A percentile compares a stretch with the other conserved stretches of the same genome.
Conservation (phyloP, 495 filamentous ascomycete species). For the Trichoderma gamsii region DNA sequence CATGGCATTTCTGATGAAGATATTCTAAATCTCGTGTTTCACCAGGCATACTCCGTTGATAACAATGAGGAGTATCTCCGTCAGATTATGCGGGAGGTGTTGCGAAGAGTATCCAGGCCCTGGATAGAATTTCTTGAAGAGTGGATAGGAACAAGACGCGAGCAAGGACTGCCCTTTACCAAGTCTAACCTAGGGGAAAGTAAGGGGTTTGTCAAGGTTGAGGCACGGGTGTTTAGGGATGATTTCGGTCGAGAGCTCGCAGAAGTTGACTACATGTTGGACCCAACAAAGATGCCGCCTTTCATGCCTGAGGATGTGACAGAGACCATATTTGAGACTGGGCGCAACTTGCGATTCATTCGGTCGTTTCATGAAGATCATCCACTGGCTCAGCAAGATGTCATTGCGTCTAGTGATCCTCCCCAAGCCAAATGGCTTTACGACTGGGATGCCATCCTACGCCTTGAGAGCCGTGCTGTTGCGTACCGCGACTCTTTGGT, state of each 20-base stretch:
- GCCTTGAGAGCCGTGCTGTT: slow-evolving; percentile 50
- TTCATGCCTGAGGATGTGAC: slow-evolving; percentile 62
- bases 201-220: slow-evolving; percentile 54
- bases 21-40: slow-evolving; percentile 60
- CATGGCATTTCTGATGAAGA: slow-evolving; percentile 57
- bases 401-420: slow-evolving; percentile 39
- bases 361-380: slow-evolving; percentile 70
- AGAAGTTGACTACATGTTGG: slow-evolving; percentile 53
- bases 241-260: slow-evolving; percentile 47
- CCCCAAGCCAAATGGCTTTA: slow-evolving; percentile 66
- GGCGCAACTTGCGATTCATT: slow-evolving; percentile 68
- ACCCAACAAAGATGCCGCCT: slow-evolving; percentile 55
- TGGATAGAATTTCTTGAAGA: slow-evolving; percentile 67
- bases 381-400: slow-evolving; percentile 53
- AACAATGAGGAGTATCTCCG: slow-evolving; percentile 56
- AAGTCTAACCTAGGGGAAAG: slow-evolving; percentile 40
- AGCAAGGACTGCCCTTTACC: slow-evolving; percentile 42
- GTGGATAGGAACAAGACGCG: slow-evolving; percentile 68
- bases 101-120: slow-evolving; percentile 57
- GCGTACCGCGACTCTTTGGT: neutral
- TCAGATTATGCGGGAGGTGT: slow-evolving; percentile 57
- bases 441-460: slow-evolving; percentile 66
- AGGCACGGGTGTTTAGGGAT: slow-evolving; percentile 49
- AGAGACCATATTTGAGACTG: slow-evolving; percentile 66
- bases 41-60: slow-evolving; percentile 56